Base-by-base conservation (phyloP, 108 stramenopile genomes). In the Seminavis robusta region DNA sequence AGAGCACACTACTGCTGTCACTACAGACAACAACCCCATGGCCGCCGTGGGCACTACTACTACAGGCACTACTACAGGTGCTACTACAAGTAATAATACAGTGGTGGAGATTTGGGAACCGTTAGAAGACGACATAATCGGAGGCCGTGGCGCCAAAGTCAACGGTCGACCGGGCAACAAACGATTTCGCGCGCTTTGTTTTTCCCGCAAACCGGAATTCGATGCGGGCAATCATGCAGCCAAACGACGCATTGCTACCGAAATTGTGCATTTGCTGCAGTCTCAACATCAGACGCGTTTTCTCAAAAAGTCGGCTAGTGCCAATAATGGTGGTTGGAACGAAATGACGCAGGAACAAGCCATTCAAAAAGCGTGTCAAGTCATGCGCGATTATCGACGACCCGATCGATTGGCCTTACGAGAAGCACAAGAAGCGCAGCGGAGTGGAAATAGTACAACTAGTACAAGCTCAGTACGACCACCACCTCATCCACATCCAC, bases 361-460 rank as follows among this genome's bases (percentile, higher is more conserved):
- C 21, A 74, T 84, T 32, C 70, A 74, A 16, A 88, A 88, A 59
- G 80, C 82, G 9, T 72, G 73, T 36, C 83, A 79, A 43, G 86
- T 88, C 33, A 88, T 88, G 78, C 58, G 86, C 17, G 86, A 88
- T 53, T 77, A 81, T 47, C 76, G 80, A 32, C 86, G 86, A 27
- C 86, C 83, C 0, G 86, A 88, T 69, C 75, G 83, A 26, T 41
- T 84, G 42, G 81, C 72, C 13, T 33, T 75, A 45, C 63, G 71
- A 32, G 71, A 77, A 31, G 36, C 36, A 37, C 9, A 37, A 9
- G 9, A 9, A 11, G 36, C 11, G 13, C 9, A 37, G 36, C 9
- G 13, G 36, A 9, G 36, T 13, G 36, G 9, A 11, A 9, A 13
- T 31, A 34, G 1, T 16, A 52, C 10, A 5, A 52, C 33, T 9